Base-by-base conservation (phyloP, 352 stramenopile genomes). In the Pythium chondricola region DNA sequence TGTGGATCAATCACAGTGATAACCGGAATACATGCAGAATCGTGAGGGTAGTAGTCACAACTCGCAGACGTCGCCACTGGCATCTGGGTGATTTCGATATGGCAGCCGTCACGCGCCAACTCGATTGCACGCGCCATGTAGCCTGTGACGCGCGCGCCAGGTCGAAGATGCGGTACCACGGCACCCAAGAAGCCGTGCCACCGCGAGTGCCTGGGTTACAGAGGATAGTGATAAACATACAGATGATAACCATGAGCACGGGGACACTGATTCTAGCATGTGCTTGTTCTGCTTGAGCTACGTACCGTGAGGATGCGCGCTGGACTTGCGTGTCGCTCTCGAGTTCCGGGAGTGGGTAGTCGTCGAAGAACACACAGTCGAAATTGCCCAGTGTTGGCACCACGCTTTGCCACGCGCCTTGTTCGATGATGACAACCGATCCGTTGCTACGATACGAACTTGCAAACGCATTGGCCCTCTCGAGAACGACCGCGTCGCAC, bases 301-400 rank as follows among this genome's bases (percentile, higher is more conserved):
- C 27, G 8, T 24, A 21, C 35, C 21, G 1, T 25, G 26, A 35
- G 43, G 11, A 65, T 22, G 13, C 26, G 37, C 43, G 46, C 53
- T 6, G 43, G 45, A 21, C 48, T 43, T 11, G 53, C 54, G 14
- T 55, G 25, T 59, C 29, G 13, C 13, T 33, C 29, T 67, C 66
- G 20, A 84, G 58, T 53, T 88, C 77, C 0, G 77, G 74, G 24
- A 87, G 56, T 32, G 80, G 77, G 33, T 85, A 91, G 54, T 91
- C 80, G 53, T 91, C 80, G 48, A 91, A 91, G 54, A 89, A 91
- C 22, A 89, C 64, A 52, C 80, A 89, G 58, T 91, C 74, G 22
- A 87, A 91, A 18, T 63, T 39, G 33, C 48, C 57, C n/a, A 93
- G 53, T 25, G 55, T 59, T 13, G 69, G 59, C 30, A 93, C 54